Base-by-base conservation (phyloP, 2,329 filamentous ascomycete genomes). In the Laburnicola sp. region DNA sequence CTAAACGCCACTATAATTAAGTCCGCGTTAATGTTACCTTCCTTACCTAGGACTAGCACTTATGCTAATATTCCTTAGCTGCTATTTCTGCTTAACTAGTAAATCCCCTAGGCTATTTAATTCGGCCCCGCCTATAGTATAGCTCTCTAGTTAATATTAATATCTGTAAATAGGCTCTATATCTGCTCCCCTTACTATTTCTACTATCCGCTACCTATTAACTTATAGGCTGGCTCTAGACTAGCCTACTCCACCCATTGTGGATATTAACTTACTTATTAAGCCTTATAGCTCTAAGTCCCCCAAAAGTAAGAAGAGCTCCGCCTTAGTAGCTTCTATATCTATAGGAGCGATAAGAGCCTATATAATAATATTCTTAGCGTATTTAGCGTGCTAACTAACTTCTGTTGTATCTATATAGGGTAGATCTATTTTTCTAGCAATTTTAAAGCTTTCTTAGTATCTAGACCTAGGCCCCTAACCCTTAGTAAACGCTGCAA, bases 181-280 rank as follows among this genome's bases (percentile, higher is more conserved):
- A 16, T 16, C 16, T 16, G 16, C 16, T 16, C 16, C 16, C 16
- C 16, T 16, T 16, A 16, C 16, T 16, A 16, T 16, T 16, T 16
- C 16, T 16, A 16, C 16, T 16, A 16, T 16, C 16, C 16, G 16
- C 16, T 16, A 16, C 47, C 50, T 41, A 38, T 50, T 53, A 59
- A 55, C 61, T 54, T 62, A 72, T 74, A 70, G 72, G 73, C 74
- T 76, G 70, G 75, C 64, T 59, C 46, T 52, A 65, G 56, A 71
- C 74, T 71, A 71, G 73, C 73, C 64, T 55, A 54, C 59, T 59
- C 81, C 81, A 82, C 84, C 80, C 84, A 91, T 81, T 83, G 86
- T 96, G 91, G 91, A 96, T 91, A 95, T 96, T 87, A 85, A 88
- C 76, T 86, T 87, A 62, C 84, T 96, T 61, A 83, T 96, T 75